Evolutionary conservation across 768 basidiomycete genomes (phyloP).

Genomic region (Lanmaoa rubissima): DNA sequence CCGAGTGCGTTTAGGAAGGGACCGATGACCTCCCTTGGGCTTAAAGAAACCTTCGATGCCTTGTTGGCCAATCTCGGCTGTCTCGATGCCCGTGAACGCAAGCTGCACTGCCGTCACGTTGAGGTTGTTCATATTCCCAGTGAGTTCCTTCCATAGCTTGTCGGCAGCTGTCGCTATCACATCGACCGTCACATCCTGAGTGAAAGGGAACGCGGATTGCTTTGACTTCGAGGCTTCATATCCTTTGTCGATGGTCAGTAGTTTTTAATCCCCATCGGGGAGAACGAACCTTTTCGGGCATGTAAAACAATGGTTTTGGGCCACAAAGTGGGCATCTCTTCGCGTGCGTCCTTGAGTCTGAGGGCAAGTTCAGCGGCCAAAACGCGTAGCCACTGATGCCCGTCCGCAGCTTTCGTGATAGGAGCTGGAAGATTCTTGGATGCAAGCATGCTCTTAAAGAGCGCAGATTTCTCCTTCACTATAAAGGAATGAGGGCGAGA

Average conservation of each 20-base stretch:
- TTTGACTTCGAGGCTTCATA: constrained; percentile 70
- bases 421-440: constrained; percentile 90
- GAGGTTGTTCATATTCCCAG: constrained; percentile 53
- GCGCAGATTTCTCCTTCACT: constrained; percentile 83
- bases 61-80: constrained; percentile 73
- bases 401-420: constrained; percentile 70
- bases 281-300: constrained; percentile 59
- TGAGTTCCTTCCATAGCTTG: constrained; percentile 83
- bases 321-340: constrained; percentile 74
- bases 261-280: neutral
- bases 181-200: constrained; percentile 69
- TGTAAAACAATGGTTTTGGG: constrained; percentile 88
- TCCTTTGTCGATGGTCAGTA: constrained; percentile 41
- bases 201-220: constrained; percentile 87
- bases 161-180: constrained; percentile 72
- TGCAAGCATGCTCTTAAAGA: constrained; percentile 92
- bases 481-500: neutral
- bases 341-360: constrained; percentile 78
- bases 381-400: constrained; percentile 88
- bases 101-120: constrained; percentile 73
- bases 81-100: constrained; percentile 76
- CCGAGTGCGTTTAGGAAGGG: constrained; percentile 39
- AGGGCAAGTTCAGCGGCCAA: constrained; percentile 88
- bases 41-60: constrained; percentile 88
- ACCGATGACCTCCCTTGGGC: constrained; percentile 22